Percentiles rank a stretch among this genome's conserved stretches.
Evolutionary conservation across 2,329 filamentous ascomycete species (phyloP).

Genomic region (Ceratocystis lukuohia): DNA sequence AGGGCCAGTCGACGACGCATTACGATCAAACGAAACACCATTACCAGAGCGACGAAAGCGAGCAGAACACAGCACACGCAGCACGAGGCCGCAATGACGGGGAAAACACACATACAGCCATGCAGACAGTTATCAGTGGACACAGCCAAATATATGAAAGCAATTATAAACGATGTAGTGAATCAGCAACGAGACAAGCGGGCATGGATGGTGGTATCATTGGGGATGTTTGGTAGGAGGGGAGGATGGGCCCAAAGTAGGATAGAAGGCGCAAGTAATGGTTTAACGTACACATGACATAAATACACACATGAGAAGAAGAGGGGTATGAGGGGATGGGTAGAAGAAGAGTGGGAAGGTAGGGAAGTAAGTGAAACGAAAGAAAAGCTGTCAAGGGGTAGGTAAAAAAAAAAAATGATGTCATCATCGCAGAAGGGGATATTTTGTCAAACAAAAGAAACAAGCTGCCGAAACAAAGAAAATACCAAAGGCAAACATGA

Average conservation of each 20-base stretch:
- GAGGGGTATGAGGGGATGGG: neutral
- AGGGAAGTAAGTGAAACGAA: neutral
- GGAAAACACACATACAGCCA: neutral
- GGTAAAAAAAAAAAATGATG: neutral
- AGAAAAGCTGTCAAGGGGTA: neutral
- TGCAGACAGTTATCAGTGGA: neutral
- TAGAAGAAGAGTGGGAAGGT: neutral
- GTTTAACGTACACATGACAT: slow-evolving; percentile 9
- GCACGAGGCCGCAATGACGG: neutral
- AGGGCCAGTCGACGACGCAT: slow-evolving; percentile 24
- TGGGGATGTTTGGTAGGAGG: neutral
- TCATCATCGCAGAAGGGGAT: neutral
- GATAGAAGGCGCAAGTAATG: slow-evolving; percentile 11
- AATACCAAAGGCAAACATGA: neutral
- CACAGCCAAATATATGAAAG: neutral
- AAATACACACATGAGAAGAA: slow-evolving; percentile 8
- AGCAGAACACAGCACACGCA: slow-evolving; percentile 21
- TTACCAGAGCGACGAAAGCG: slow-evolving; percentile 52
- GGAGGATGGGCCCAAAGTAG: neutral
- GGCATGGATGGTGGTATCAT: neutral
- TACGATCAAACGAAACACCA: neutral
- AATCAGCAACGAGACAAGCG: neutral
- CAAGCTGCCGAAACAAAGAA: neutral
- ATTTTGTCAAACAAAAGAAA: neutral
- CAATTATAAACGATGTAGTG: neutral